Evolutionary conservation across 148 eudicot species (phyloP).

Genomic region (Arbutus unedo): DNA sequence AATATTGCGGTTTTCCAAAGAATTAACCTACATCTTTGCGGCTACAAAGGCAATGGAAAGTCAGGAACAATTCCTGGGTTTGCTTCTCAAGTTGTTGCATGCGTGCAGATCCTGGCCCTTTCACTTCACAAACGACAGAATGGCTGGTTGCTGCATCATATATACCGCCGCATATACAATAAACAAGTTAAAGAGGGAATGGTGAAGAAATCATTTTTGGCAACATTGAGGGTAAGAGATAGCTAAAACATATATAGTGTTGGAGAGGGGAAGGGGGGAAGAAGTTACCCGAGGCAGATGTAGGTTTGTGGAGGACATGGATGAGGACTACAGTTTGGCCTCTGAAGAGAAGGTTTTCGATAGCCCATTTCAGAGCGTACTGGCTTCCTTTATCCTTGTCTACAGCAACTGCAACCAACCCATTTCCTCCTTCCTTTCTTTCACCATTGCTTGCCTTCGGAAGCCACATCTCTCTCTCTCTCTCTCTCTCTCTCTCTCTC

Average conservation of each 20-base stretch:
- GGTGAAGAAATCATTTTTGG: neutral
- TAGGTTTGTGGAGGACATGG: conserved; percentile 46
- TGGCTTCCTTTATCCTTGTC: conserved; percentile 59
- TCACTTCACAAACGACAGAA: conserved; percentile 27
- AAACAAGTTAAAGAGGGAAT: neutral
- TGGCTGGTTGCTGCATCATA: conserved; percentile 30
- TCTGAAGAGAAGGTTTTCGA: conserved; percentile 40
- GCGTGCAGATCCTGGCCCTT: conserved; percentile 34
- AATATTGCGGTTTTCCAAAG: neutral
- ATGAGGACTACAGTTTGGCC: conserved; percentile 56
- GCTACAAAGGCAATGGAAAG: conserved; percentile 77
- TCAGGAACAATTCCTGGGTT: conserved; percentile 59
- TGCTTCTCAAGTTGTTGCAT: conserved; percentile 53
- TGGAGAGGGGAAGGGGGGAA: conserved; percentile 10
- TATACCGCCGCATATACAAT: neutral
- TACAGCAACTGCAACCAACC: conserved; percentile 63
- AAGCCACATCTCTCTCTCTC: conserved; percentile 37
- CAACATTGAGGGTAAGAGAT: neutral
- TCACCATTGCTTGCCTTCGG: conserved; percentile 28
- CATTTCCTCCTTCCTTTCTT: conserved; percentile 30
- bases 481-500: neutral
- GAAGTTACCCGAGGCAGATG: conserved; percentile 32
- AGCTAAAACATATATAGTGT: too few relatives aligned
- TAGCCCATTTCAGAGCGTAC: conserved; percentile 56
- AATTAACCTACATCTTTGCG: conserved; percentile 67